Evolutionary conservation across 1,284 basidiomycete species (phyloP).

Genomic region (Dichomitus squalens): DNA sequence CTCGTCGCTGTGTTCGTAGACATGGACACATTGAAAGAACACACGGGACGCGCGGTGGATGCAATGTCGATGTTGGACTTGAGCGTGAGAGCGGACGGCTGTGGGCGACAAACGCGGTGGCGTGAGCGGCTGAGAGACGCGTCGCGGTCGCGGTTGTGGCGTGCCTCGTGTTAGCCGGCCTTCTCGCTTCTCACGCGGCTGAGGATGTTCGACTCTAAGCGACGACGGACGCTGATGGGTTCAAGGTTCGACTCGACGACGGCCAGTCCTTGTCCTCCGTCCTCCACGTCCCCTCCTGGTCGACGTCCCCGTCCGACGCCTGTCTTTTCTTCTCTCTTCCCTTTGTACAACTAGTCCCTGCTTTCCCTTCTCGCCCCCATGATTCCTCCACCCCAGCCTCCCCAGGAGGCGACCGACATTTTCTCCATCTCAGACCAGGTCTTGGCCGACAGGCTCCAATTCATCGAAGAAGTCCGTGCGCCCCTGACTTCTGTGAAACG

Average conservation of each 20-base stretch:
- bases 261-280: constrained; percentile 7
- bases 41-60: neutral
- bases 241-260: no score
- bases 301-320: constrained; percentile 2
- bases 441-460: constrained; percentile 68
- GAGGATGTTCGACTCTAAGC: constrained; percentile 25
- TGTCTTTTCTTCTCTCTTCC: constrained; percentile 13
- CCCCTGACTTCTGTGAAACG: neutral
- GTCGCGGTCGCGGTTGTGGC: constrained; percentile 22
- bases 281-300: constrained; percentile 7
- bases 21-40: no score
- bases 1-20: no score
- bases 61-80: neutral
- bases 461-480: constrained; percentile 70
- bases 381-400: constrained; percentile 31
- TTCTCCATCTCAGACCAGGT: constrained; percentile 63
- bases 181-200: constrained; percentile 23
- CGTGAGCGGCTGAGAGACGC: constrained; percentile 15
- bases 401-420: constrained; percentile 44
- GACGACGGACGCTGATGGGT: constrained; percentile 18
- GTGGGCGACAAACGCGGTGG: constrained; percentile 21
- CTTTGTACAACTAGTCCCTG: constrained; percentile 24
- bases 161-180: constrained; percentile 19
- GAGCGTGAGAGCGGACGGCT: constrained; percentile 1
- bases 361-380: constrained; percentile 17